Percentiles rank a stretch among this genome's conserved stretches.
Conservation (phyloP, 164 flowering plant genomes). For the Vitis riparia region DNA sequence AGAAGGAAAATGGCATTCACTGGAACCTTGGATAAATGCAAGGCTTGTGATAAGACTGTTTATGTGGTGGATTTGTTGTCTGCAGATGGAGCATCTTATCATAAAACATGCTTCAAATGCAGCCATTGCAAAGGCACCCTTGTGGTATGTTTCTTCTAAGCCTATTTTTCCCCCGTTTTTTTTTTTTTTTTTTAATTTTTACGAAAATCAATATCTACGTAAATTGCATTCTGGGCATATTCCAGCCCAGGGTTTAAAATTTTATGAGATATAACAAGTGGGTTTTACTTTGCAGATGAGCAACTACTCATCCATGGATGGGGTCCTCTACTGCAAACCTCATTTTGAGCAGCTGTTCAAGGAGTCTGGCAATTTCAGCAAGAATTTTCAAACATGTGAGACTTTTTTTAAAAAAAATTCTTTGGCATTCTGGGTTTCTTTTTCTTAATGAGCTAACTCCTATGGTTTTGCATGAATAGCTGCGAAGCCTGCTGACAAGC, state of each 20-base stretch:
- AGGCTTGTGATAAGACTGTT: constrained; percentile 70
- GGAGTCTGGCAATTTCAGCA: constrained; percentile 74
- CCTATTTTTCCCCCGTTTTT: not conserved
- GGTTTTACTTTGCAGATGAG: constrained; percentile 34
- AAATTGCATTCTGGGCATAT: too few relatives aligned
- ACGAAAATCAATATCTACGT: too few relatives aligned
- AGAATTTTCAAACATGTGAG: constrained; percentile 55
- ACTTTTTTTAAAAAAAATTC: not conserved
- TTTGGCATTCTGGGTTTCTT: not conserved
- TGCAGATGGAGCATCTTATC: constrained; percentile 61
- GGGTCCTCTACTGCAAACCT: constrained; percentile 69
- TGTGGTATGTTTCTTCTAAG: constrained; percentile 33
- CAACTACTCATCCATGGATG: constrained; percentile 84
- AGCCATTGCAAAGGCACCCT: constrained; percentile 75
- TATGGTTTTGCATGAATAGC: constrained; percentile 9
- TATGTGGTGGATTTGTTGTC: constrained; percentile 62
- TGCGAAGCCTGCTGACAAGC: constrained; percentile 31
- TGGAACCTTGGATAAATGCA: constrained; percentile 72
- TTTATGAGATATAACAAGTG: too few relatives aligned
- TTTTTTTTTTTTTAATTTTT: not conserved
- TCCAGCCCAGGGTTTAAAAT: too few relatives aligned
- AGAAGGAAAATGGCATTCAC: constrained; percentile 45
- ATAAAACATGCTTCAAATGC: constrained; percentile 70
- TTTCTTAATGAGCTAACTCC: not conserved
- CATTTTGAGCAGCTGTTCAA: constrained; percentile 79